These are phyloP conservation scores for Oidiodendron maius DNA, from an alignment of 495 filamentous ascomycete species.

Conservation along the genomic window DNA sequence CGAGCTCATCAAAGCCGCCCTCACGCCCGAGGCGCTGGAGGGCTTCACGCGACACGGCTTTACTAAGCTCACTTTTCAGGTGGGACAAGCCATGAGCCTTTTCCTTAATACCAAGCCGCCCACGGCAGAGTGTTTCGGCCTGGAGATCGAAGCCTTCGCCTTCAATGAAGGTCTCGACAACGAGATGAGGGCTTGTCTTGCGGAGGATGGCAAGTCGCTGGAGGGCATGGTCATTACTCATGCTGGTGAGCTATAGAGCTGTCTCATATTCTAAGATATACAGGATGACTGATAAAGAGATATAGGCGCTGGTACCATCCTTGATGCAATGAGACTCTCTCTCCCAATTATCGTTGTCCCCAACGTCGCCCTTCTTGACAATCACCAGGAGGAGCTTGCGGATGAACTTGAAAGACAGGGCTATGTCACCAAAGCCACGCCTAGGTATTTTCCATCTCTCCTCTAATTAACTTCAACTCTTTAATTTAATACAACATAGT, in stretches of 20 bases:
- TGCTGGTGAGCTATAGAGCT: slow-evolving; percentile 61
- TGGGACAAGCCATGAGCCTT: slow-evolving; percentile 7
- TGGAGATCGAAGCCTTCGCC: slow-evolving; percentile 57
- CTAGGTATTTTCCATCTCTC: slow-evolving; percentile 4
- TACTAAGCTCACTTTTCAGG: slow-evolving; percentile 19
- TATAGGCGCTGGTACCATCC: slow-evolving; percentile 80
- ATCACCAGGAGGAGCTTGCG: slow-evolving; percentile 88
- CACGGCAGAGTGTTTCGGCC: slow-evolving; percentile 14
- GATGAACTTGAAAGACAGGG: slow-evolving; percentile 60
- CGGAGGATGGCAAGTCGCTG: slow-evolving; percentile 14
- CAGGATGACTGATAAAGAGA: slow-evolving; percentile 6
- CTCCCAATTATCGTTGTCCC: slow-evolving; percentile 79
- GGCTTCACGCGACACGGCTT: slow-evolving; percentile 13
- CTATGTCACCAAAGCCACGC: slow-evolving; percentile 17
- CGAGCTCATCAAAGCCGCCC: slow-evolving; percentile 58
- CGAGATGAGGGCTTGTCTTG: slow-evolving; percentile 45
- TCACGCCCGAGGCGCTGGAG: slow-evolving; percentile 25
- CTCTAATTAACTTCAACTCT: no score
- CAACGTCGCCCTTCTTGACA: slow-evolving; percentile 75
- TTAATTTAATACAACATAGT: slow-evolving; percentile 7
- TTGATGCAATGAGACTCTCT: slow-evolving; percentile 64
- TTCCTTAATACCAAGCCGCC: slow-evolving; percentile 14
- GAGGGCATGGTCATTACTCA: slow-evolving; percentile 79
- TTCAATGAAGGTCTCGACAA: slow-evolving; percentile 54
- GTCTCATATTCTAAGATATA: not conserved